Base-by-base conservation (phyloP, 148 eudicot species). In the Amaranthus palmeri region DNA sequence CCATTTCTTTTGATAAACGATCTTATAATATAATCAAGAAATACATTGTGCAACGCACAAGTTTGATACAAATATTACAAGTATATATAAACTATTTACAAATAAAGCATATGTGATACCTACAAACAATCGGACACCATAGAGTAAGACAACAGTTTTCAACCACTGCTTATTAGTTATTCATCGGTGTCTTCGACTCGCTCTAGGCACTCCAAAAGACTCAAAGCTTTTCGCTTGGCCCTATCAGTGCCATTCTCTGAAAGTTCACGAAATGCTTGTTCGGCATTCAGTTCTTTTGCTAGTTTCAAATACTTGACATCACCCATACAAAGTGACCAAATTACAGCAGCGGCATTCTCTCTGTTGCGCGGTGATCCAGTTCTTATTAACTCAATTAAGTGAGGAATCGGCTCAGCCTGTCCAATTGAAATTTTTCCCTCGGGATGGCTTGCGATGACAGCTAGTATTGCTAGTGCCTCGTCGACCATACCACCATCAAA, bases 401-500 rank as follows among this genome's bases (percentile, higher is more conserved):
- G 76, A 1, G 81, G 78, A 66, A 90, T 65, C 6, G 96, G 96
- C 65, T 86, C 92, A 8, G 90, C 79, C 68, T 82, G 78, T 47
- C 88, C 93, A 45, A 90, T 87, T 0, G 89, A 85, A 2, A 15
- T 49, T 71, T 83, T 88, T 18, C 93, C 98, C 74, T 93, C 98
- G 17, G 82, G 89, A 60, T 93, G 96, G 69, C 88, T 83, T 0
- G 96, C 90, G 40, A 93, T 85, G 72, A 93, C 85, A 6, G 96
- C 96, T 61, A 93, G 63, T 72, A 93, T 90, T 3, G 98, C 93
- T 6, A 93, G 71, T 0, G 96, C 84, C 80, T 93, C 98, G 48
- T 93, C 98, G 72, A 90, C 86, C 98, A 93, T 93, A 40, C 96
- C 93, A 25, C 92, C 85, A 4, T 88, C 90, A 4, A 86, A 88